A percentile compares a stretch with the other conserved stretches of the same genome.
Conservation (phyloP, 148 eudicot species). For the Rhododendron mucronatum region DNA sequence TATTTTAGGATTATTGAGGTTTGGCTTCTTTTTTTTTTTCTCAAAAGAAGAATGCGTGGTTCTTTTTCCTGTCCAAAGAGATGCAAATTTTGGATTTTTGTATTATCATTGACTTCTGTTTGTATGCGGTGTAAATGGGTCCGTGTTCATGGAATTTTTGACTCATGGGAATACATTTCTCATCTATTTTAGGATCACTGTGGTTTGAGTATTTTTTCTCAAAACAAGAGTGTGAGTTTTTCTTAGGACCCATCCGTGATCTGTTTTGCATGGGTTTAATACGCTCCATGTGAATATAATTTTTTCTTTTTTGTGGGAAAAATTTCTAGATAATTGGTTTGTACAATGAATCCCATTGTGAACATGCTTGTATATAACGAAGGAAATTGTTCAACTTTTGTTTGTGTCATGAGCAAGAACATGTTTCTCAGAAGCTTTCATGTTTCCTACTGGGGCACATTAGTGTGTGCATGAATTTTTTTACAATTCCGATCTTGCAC, state of each 20-base stretch:
- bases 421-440: background rate
- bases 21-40: background rate
- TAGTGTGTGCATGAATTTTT: background rate
- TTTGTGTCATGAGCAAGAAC: background rate
- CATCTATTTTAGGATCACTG: background rate
- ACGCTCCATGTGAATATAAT: background rate
- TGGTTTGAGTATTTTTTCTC: background rate
- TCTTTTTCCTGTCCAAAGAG: background rate
- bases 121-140: background rate
- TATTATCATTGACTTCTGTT: background rate
- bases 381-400: background rate
- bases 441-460: background rate
- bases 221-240: background rate
- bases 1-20: background rate
- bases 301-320: background rate
- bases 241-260: background rate
- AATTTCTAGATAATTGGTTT: background rate
- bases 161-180: background rate
- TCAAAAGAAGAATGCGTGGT: background rate
- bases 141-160: background rate
- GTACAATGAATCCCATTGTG: background rate
- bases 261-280: background rate
- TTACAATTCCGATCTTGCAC: background rate
- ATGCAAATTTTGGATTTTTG: background rate
- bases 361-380: background rate